Conservation (phyloP, 148 eudicot genomes). For the Tetragonia tetragonoides region DNA sequence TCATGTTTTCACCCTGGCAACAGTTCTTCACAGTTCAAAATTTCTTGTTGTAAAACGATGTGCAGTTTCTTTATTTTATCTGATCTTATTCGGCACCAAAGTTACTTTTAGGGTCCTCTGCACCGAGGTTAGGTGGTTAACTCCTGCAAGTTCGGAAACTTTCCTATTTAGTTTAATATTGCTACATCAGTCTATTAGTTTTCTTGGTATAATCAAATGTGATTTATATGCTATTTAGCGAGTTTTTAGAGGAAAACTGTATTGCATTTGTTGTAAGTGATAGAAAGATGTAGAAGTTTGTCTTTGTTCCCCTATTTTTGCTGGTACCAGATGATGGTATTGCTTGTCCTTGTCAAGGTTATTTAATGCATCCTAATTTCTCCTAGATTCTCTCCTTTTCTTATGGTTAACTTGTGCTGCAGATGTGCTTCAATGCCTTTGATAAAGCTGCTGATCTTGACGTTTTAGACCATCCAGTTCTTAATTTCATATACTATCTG, state of each 20-base stretch:
- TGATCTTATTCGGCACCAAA: not conserved
- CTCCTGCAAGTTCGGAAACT: too few relatives aligned
- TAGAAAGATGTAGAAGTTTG: not conserved
- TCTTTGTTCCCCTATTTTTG: not conserved
- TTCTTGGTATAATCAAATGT: not conserved
- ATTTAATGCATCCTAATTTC: not conserved
- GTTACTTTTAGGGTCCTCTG: too few relatives aligned
- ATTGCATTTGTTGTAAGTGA: not conserved
- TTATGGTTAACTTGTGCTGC: constrained; percentile 17
- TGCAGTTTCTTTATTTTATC: not conserved
- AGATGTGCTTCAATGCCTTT: constrained; percentile 96
- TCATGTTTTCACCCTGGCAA: not conserved
- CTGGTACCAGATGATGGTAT: not conserved
- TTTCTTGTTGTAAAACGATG: too few relatives aligned
- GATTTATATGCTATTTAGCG: not conserved
- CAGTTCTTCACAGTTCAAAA: not conserved
- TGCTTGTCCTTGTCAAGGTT: not conserved
- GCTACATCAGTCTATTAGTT: constrained; percentile 1
- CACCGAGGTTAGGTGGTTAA: too few relatives aligned
- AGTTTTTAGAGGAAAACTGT: constrained; percentile 2
- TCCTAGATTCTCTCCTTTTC: too few relatives aligned
- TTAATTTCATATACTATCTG: constrained; percentile 74
- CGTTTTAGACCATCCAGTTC: constrained; percentile 78
- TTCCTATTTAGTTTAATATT: too few relatives aligned
- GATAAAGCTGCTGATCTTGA: constrained; percentile 80